Base-by-base conservation (phyloP, 2,329 filamentous ascomycete species). In the Chaetomium globosum region DNA sequence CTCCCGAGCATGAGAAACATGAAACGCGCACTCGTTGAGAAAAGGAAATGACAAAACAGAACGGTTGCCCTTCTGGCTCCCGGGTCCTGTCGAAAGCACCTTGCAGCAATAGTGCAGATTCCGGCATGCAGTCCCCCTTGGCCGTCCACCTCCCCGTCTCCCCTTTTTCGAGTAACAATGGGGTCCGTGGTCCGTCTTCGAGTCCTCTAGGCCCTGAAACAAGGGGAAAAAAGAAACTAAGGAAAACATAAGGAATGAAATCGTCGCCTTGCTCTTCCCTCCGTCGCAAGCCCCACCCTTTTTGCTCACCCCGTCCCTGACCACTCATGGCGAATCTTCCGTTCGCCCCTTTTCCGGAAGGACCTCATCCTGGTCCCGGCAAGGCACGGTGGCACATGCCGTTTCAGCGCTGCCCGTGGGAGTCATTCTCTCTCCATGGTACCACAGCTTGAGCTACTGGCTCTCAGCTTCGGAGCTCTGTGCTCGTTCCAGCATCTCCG, bases 161-260 rank as follows among this genome's bases (percentile, higher is more conserved):
- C 39, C 30, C 59, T 53, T 46, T 39, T 51, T 58, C 8, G 16
- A 53, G 26, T 31, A 36, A n/a, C 26, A 33, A n/a, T 36, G 33
- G 36, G n/a, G 16, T 43, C 31, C 46, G 57, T 39, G n/a, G 12
- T 39, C 39, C 48, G 53, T 46, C 52, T 61, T 53, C 31, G 39
- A 31, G 36, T 54, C 55, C 46, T 65, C 53, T 57, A 53, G 53
- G 36, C 52, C 48, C 26, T n/a, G 48, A 33, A 31, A 2, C n/a
- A 55, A 12, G 12, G 31, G 8, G 33, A 31, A 19, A 23, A 5
- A 12, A 46, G 26, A 19, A 23, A 5, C 30, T 0, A 61, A 53
- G 33, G 33, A 19, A 51, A 52, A 43, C 10, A 43, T 8, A 28
- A 4, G 2, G 26, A 23, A 31, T 31, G 16, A 9, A 53, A 39